A percentile compares a stretch with the other conserved stretches of the same genome.
Conservation (phyloP, 2,329 filamentous ascomycete genomes). For the Drechslera avenae region DNA sequence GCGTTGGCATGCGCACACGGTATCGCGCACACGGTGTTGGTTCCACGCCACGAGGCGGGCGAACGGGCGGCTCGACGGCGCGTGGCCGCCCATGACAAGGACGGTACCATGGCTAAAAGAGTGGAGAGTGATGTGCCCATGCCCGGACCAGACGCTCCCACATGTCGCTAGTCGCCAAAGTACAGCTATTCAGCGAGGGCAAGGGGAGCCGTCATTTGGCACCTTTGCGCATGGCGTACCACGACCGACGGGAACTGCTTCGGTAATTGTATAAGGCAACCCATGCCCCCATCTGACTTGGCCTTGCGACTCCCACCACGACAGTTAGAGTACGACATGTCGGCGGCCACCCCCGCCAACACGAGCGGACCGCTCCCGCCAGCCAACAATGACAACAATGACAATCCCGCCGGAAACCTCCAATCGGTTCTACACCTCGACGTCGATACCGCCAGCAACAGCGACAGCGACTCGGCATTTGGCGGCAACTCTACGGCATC, state of each 20-base stretch:
- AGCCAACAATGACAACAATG: background rate
- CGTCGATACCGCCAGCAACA: conserved; percentile 32
- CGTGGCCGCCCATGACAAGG: background rate
- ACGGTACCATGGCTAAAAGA: background rate
- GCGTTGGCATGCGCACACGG: too few relatives aligned
- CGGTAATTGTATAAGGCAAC: background rate
- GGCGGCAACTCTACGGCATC: conserved; percentile 32
- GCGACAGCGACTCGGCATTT: conserved; percentile 41
- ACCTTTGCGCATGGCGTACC: background rate
- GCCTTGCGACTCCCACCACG: background rate
- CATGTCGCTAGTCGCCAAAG: conserved; percentile 2
- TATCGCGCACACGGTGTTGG: too few relatives aligned
- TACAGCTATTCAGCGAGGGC: conserved; percentile 1
- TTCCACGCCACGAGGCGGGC: background rate
- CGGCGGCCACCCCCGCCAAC: conserved; percentile 16
- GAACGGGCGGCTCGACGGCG: background rate
- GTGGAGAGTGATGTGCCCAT: background rate
- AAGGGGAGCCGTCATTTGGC: conserved; percentile 3
- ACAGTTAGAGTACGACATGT: conserved; percentile 14
- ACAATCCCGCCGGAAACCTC: conserved; percentile 18
- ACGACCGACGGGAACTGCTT: background rate
- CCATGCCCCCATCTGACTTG: background rate
- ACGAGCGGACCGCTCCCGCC: conserved; percentile 7
- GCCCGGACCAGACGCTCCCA: background rate
- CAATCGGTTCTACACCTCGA: conserved; percentile 39